These are phyloP conservation scores for Asterochloris sp. DNA, from an alignment of 139 green algal species.

Conservation along the genomic window DNA sequence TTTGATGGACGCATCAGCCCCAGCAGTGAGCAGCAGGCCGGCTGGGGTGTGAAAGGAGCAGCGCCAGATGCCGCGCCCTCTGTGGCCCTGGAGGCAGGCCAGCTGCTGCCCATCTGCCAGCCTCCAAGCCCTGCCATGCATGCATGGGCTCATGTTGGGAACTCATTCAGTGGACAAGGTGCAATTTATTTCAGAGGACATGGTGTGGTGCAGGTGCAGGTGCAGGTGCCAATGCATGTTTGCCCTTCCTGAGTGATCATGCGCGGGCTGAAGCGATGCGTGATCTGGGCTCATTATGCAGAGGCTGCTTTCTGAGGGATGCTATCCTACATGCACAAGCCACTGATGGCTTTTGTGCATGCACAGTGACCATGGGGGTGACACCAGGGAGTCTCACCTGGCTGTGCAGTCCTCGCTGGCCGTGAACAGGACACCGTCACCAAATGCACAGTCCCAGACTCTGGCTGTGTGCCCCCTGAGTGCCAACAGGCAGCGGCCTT, in stretches of 20 bases:
- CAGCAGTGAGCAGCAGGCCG: slow-evolving; percentile 32
- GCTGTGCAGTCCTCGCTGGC: slow-evolving; percentile 41
- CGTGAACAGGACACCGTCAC: slow-evolving; percentile 20
- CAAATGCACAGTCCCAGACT: slow-evolving; percentile 39
- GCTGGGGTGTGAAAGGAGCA: slow-evolving; percentile 16
- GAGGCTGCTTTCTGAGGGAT: not conserved
- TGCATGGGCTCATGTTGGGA: not conserved
- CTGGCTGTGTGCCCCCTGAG: slow-evolving; percentile 27
- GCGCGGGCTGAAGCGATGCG: not conserved
- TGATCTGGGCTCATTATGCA: not conserved
- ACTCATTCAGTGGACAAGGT: not conserved
- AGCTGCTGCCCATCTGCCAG: slow-evolving; percentile 18
- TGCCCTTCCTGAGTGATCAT: not conserved
- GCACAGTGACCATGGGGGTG: slow-evolving; percentile 3
- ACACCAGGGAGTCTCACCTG: not conserved
- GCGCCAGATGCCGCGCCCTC: slow-evolving; percentile 35
- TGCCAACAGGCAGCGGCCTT: too few relatives aligned
- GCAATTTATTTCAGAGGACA: not conserved
- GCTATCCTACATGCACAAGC: not conserved
- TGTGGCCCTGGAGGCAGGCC: slow-evolving; percentile 29
- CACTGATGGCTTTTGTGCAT: not conserved
- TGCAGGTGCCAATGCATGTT: not conserved
- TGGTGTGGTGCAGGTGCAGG: not conserved
- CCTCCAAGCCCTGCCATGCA: slow-evolving; percentile 22
- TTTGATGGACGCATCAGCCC: slow-evolving; percentile 41